Percentiles rank a stretch among this genome's conserved stretches.
phyloP scores from a whole-genome alignment of 2,329 filamentous ascomycete genomes.

The Claviceps capensis region DNA sequence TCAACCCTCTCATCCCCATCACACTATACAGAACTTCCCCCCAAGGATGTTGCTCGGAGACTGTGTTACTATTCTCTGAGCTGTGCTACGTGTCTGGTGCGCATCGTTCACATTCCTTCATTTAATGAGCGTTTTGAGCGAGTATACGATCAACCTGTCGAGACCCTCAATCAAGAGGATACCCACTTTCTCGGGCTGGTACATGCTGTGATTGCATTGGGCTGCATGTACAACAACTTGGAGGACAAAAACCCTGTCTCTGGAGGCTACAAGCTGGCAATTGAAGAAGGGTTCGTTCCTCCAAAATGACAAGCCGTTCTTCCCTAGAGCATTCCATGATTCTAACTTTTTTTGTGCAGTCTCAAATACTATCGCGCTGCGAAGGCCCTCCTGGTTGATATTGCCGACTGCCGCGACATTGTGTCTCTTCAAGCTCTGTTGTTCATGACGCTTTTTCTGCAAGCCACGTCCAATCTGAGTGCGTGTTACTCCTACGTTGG shows the following conservation, averaged over 20 bases:
- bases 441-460: conserved; percentile 70
- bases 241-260: conserved; percentile 36
- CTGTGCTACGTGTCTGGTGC: conserved; percentile 43
- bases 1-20: conserved; percentile 37
- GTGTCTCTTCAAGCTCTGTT: conserved; percentile 61
- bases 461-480: conserved; percentile 64
- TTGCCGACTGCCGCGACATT: conserved; percentile 59
- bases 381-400: conserved; percentile 49
- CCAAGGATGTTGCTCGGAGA: conserved; percentile 38
- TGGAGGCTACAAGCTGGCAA: conserved; percentile 34
- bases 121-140: conserved; percentile 68
- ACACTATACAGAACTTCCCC: conserved; percentile 54
- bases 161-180: conserved; percentile 50
- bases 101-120: conserved; percentile 67
- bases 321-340: conserved; percentile 6
- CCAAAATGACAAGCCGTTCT: background rate
- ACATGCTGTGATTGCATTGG: conserved; percentile 57
- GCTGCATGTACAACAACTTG: conserved; percentile 54
- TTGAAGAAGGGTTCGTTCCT: conserved; percentile 39
- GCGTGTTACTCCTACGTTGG: conserved; percentile 72
- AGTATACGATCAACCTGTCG: conserved; percentile 57
- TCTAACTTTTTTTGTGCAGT: conserved; percentile 25
- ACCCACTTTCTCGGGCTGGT: conserved; percentile 56
- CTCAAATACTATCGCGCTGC: conserved; percentile 62
- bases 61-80: conserved; percentile 43